Percentiles rank a stretch among this genome's conserved stretches.
Evolutionary conservation across 2,329 filamentous ascomycete species (phyloP).

Genomic region (Myriangium duriaei): DNA sequence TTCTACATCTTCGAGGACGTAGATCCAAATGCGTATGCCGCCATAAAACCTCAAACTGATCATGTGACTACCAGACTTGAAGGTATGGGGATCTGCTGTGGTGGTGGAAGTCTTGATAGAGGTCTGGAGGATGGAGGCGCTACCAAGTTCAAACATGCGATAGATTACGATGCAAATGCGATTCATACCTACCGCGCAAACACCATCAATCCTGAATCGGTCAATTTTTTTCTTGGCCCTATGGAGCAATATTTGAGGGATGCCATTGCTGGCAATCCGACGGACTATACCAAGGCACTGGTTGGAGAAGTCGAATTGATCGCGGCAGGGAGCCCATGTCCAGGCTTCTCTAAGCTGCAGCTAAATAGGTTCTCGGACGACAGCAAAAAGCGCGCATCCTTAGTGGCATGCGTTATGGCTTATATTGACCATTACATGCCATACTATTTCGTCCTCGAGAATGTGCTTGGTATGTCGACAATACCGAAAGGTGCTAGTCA

Average conservation of each 20-base stretch:
- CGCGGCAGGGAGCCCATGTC: slow-evolving; percentile 63
- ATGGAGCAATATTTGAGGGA: slow-evolving; percentile 53
- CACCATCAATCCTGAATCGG: slow-evolving; percentile 24
- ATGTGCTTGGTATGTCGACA: slow-evolving; percentile 55
- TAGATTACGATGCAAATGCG: slow-evolving; percentile 52
- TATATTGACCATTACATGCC: slow-evolving; percentile 65
- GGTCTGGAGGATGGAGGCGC: slow-evolving; percentile 61
- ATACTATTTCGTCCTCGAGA: slow-evolving; percentile 64
- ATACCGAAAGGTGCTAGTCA: slow-evolving; percentile 15
- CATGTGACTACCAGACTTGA: slow-evolving; percentile 13
- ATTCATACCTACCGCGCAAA: slow-evolving; percentile 68
- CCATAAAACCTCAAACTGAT: slow-evolving; percentile 6
- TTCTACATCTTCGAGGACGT: slow-evolving; percentile 22
- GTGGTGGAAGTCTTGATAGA: slow-evolving; percentile 64
- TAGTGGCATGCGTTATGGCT: slow-evolving; percentile 64
- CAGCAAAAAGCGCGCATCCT: slow-evolving; percentile 59
- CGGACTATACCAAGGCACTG: slow-evolving; percentile 36
- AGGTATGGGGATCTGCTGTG: slow-evolving; percentile 64
- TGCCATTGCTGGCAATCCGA: slow-evolving; percentile 34
- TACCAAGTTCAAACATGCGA: slow-evolving; percentile 52
- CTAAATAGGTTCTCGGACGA: slow-evolving; percentile 38
- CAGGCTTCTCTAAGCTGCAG: slow-evolving; percentile 60
- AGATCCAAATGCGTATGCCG: slow-evolving; percentile 1
- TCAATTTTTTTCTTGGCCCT: slow-evolving; percentile 54
- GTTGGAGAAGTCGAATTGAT: slow-evolving; percentile 57